Conservation (phyloP, 2,329 filamentous ascomycete genomes). For the Beauveria varroae region DNA sequence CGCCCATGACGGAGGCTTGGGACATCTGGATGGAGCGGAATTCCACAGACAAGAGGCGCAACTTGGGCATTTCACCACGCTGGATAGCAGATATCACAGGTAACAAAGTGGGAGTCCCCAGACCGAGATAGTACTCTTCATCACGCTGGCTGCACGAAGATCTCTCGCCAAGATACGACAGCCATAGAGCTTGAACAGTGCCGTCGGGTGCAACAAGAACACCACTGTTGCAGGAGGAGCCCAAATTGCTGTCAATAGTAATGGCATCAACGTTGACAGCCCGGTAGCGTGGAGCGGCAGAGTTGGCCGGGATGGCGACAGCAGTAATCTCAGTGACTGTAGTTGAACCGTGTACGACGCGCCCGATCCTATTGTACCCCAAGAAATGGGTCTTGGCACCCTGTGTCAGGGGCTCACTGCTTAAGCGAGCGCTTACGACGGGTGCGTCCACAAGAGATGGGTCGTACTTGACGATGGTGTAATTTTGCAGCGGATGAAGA, state of each 20-base stretch:
- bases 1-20: constrained; percentile 93
- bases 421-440: constrained; percentile 80
- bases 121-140: constrained; percentile 91
- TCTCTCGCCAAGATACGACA: constrained; percentile 92
- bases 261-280: constrained; percentile 96
- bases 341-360: constrained; percentile 88
- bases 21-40: constrained; percentile 95
- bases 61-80: constrained; percentile 65
- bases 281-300: constrained; percentile 82
- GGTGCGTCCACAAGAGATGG: constrained; percentile 88
- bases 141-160: constrained; percentile 73
- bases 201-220: constrained; percentile 86
- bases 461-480: constrained; percentile 92
- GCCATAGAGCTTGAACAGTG: constrained; percentile 89
- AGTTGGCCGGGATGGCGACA: constrained; percentile 91
- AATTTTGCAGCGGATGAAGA: constrained; percentile 94
- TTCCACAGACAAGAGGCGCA: constrained; percentile 90
- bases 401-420: constrained; percentile 76
- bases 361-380: constrained; percentile 93
- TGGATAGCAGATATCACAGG: constrained; percentile 86
- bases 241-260: constrained; percentile 89
- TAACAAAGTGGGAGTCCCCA: constrained; percentile 80
- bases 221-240: constrained; percentile 86
- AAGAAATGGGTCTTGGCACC: constrained; percentile 94
- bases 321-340: constrained; percentile 96